Percentiles rank a stretch among this genome's conserved stretches.
Evolutionary conservation across 1,139 yeast genomes (phyloP).

Genomic region (Sugiyamaella japonica): DNA sequence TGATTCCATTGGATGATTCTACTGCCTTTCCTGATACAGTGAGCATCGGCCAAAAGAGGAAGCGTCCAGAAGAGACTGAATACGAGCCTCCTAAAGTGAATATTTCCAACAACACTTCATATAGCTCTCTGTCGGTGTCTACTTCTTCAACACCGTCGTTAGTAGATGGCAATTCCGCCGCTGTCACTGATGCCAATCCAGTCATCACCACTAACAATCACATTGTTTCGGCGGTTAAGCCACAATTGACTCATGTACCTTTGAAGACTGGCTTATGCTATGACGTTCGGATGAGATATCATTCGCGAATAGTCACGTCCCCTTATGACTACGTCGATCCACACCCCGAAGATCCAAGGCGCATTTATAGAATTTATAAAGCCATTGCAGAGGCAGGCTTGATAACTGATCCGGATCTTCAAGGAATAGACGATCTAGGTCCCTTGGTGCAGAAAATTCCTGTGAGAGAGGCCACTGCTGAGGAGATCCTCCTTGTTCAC

Average conservation of each 20-base stretch:
- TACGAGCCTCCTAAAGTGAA: not conserved
- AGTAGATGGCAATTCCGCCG: not conserved
- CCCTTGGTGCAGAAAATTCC: constrained; percentile 86
- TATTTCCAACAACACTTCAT: not conserved
- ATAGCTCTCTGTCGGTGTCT: not conserved
- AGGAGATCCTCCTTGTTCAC: constrained; percentile 86
- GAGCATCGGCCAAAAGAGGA: constrained; percentile 16
- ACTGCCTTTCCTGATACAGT: constrained; percentile 2
- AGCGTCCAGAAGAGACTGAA: constrained; percentile 17
- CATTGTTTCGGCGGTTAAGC: constrained; percentile 34
- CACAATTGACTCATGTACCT: constrained; percentile 64
- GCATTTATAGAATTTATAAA: constrained; percentile 91
- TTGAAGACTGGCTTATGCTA: constrained; percentile 91
- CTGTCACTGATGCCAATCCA: not conserved
- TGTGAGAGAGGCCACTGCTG: constrained; percentile 81
- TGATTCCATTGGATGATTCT: constrained; percentile 13
- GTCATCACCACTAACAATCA: not conserved
- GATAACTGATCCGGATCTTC: constrained; percentile 73
- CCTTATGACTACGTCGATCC: constrained; percentile 95
- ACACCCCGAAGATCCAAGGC: constrained; percentile 98
- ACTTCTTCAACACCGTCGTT: constrained; percentile 11
- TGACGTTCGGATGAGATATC: constrained; percentile 97
- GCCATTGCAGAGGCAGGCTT: constrained; percentile 92
- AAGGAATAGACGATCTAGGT: constrained; percentile 84
- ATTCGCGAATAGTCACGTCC: constrained; percentile 89